Percentiles rank a stretch among this genome's conserved stretches.
phyloP scores from a whole-genome alignment of 2,329 filamentous ascomycete species.

The Ceratocystis harringtonii region DNA sequence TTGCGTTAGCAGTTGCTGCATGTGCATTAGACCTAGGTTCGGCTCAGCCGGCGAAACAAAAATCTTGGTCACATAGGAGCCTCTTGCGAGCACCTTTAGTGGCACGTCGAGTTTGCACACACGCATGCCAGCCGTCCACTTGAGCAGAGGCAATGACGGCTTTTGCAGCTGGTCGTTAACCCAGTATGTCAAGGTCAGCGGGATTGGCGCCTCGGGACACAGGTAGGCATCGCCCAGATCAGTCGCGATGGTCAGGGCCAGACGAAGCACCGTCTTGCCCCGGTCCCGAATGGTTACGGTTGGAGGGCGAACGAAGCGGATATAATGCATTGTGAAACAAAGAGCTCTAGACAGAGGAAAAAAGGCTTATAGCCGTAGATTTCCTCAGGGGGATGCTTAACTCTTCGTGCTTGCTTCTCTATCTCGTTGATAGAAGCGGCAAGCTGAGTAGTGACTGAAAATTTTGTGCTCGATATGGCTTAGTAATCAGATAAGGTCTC shows the following conservation, averaged over 20 bases:
- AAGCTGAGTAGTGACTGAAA: background rate
- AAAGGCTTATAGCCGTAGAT: background rate
- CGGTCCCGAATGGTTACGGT: constrained; percentile 20
- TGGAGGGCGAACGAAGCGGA: constrained; percentile 37
- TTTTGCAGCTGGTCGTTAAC: constrained; percentile 24
- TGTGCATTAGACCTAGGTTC: constrained; percentile 10
- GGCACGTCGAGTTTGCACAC: constrained; percentile 25
- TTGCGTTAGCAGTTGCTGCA: constrained; percentile 12
- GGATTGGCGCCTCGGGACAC: constrained; percentile 30
- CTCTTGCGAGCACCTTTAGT: constrained; percentile 16
- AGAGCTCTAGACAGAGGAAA: background rate
- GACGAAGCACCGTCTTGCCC: constrained; percentile 24
- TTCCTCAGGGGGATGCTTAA: background rate
- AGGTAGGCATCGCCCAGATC: constrained; percentile 43
- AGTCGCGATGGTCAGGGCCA: constrained; percentile 41
- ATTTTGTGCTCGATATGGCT: constrained; percentile 10
- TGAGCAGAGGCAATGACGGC: constrained; percentile 21
- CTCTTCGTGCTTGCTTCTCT: background rate
- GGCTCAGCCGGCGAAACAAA: constrained; percentile 16
- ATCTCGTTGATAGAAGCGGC: background rate
- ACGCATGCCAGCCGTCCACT: constrained; percentile 27
- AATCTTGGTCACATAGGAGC: constrained; percentile 15
- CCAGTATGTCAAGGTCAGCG: constrained; percentile 24
- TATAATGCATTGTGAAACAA: constrained; percentile 37
- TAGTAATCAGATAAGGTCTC: constrained; percentile 11